These are phyloP conservation scores for Gloeopeniophorella convolvens DNA, from an alignment of 768 basidiomycete genomes.

Conservation along the genomic window DNA sequence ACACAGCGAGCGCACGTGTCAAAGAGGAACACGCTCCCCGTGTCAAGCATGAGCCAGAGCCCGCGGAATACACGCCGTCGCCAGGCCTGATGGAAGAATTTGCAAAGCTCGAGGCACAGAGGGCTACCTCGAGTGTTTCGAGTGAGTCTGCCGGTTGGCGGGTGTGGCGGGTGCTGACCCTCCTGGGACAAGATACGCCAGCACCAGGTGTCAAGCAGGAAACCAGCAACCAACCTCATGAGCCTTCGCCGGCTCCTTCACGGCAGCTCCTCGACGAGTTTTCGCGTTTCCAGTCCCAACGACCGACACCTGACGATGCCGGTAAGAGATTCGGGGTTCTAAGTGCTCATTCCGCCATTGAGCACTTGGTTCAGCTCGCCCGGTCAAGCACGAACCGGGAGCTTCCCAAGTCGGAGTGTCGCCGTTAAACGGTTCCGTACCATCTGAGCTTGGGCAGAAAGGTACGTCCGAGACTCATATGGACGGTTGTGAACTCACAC, in stretches of 20 bases:
- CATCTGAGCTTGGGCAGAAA: neutral
- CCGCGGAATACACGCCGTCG: neutral
- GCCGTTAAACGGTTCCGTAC: too few relatives aligned
- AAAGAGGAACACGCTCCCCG: constrained; percentile 2
- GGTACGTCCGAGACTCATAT: constrained; percentile 4
- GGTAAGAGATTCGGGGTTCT: neutral
- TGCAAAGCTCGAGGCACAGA: neutral
- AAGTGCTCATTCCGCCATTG: neutral
- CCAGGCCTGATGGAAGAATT: too few relatives aligned
- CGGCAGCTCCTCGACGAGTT: constrained; percentile 2
- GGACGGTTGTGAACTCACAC: neutral
- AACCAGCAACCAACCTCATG: neutral
- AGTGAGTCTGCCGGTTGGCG: neutral
- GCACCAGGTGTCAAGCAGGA: constrained; percentile 8
- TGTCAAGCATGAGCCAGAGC: neutral
- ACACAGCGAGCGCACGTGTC: constrained; percentile 3
- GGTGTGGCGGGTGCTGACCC: neutral
- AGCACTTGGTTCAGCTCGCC: neutral
- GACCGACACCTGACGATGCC: neutral
- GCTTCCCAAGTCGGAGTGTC: neutral
- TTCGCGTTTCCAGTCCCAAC: constrained; percentile 4
- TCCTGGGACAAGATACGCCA: neutral
- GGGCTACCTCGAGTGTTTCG: neutral
- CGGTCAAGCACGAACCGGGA: neutral
- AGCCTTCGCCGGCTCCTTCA: neutral